phyloP scores from a whole-genome alignment of 2,329 filamentous ascomycete species.

The Bimuria novae-zelandiae region DNA sequence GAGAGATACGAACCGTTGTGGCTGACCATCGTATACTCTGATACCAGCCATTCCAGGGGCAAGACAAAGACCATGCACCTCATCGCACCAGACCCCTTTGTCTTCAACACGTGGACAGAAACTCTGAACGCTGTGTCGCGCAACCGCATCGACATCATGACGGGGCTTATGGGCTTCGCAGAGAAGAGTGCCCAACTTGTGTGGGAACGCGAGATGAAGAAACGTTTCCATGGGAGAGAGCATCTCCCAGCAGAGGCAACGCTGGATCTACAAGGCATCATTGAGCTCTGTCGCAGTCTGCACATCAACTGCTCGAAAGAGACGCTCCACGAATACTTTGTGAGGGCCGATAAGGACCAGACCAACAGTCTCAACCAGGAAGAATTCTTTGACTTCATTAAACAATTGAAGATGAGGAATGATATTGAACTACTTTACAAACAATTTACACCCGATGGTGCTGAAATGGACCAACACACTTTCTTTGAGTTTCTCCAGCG shows the following conservation, averaged over 20 bases:
- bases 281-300: constrained; percentile 82
- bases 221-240: constrained; percentile 61
- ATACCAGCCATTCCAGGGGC: constrained; percentile 76
- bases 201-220: constrained; percentile 84
- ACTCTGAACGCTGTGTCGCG: constrained; percentile 83
- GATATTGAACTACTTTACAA: constrained; percentile 79
- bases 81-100: constrained; percentile 73
- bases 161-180: constrained; percentile 74
- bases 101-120: constrained; percentile 78
- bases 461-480: constrained; percentile 69
- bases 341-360: constrained; percentile 67
- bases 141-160: constrained; percentile 87
- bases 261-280: constrained; percentile 77
- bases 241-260: constrained; percentile 65
- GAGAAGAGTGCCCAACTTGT: constrained; percentile 82
- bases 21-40: constrained; percentile 88
- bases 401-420: constrained; percentile 78
- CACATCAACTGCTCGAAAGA: constrained; percentile 87
- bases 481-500: constrained; percentile 77
- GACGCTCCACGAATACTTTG: constrained; percentile 75
- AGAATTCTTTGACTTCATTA: constrained; percentile 84
- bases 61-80: constrained; percentile 82
- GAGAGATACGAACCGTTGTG: constrained; percentile 72
- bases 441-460: constrained; percentile 51
- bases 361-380: constrained; percentile 72